Evolutionary conservation across 2,329 filamentous ascomycete genomes (phyloP), one percentile per base, ranked within the genome.

Genomic region (Colletotrichum lentis): DNA sequence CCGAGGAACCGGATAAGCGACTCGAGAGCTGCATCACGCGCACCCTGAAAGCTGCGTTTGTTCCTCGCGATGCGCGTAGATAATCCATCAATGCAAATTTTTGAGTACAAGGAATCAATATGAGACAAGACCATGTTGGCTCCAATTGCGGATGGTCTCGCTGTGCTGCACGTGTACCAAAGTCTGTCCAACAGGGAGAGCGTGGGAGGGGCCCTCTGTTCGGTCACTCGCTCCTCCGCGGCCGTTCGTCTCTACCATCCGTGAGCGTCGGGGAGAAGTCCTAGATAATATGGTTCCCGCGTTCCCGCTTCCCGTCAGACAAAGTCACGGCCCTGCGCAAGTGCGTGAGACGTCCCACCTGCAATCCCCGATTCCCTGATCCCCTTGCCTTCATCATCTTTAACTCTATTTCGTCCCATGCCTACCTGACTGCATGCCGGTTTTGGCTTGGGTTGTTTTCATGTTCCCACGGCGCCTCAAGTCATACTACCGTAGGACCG

Each of bases 61-160:
- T 24, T 35, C 52, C 47, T 39, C 49, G 55, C 39, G 20, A 60
- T 55, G 39, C 22, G 50, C 37, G 44, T 65, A 68, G 62, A 65
- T 44, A 35, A 67, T 60, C 16, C 35, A 65, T 39, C 62, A 68
- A 61, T 68, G 62, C 55, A 68, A 65, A 61, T 22, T 60, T 60
- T 35, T 37, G 35, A 27, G 44, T 54, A 31, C 49, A 27, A 39
- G 31, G 8, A 35, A 35, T 35, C 31, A 35, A 35, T 35, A 35
- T 7, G 31, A 35, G 3, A 24, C 16, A 50, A 50, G 43, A 49
- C 62, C 35, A 24, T 14, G 35, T 12, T 27, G n/a, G 18, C 20
- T 10, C 12, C 22, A 22, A 55, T n/a, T 6, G 37, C 56, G 31
- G 41, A 59, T 55, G 43, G 43, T 43, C 27, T 55, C 54, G 60